Evolutionary conservation across 768 basidiomycete genomes (phyloP).

Genomic region (Suillus occidentalis): DNA sequence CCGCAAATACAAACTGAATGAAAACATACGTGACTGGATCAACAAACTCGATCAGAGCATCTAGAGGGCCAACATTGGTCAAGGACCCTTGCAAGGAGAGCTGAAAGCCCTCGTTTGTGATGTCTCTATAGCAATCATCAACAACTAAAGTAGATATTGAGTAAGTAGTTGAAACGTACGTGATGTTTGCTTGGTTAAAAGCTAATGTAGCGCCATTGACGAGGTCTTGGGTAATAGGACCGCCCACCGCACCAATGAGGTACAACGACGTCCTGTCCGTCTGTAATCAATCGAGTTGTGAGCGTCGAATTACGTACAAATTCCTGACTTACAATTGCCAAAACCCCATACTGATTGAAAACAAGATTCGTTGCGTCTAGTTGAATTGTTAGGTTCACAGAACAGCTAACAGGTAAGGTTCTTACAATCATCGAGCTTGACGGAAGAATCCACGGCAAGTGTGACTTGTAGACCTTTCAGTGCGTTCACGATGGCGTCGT

Average conservation of each 20-base stretch:
- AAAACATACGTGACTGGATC: slow-evolving; percentile 57
- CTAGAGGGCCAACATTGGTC: slow-evolving; percentile 64
- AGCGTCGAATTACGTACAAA: background rate
- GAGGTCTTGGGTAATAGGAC: slow-evolving; percentile 62
- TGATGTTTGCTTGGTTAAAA: slow-evolving; percentile 61
- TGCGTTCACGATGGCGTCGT: slow-evolving; percentile 61
- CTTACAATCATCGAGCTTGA: slow-evolving; percentile 70
- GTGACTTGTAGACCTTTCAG: slow-evolving; percentile 60
- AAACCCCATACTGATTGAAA: slow-evolving; percentile 58
- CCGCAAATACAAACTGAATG: background rate
- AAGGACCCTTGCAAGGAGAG: slow-evolving; percentile 58
- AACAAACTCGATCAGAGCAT: slow-evolving; percentile 64
- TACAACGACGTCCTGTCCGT: slow-evolving; percentile 64
- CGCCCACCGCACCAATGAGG: slow-evolving; percentile 71
- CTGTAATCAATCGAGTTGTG: slow-evolving; percentile 29
- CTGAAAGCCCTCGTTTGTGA: slow-evolving; percentile 63
- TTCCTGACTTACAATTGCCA: slow-evolving; percentile 45
- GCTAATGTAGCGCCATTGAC: slow-evolving; percentile 55
- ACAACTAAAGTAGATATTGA: slow-evolving; percentile 34
- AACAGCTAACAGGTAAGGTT: background rate
- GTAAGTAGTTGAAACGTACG: slow-evolving; percentile 30
- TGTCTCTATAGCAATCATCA: slow-evolving; percentile 51
- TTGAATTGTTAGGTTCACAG: background rate
- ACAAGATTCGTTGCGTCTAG: slow-evolving; percentile 56
- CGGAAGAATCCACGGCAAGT: slow-evolving; percentile 49